Percentiles rank a stretch among this genome's conserved stretches.
Conservation (phyloP, 352 stramenopile species). For the Phytophthora sp. region DNA sequence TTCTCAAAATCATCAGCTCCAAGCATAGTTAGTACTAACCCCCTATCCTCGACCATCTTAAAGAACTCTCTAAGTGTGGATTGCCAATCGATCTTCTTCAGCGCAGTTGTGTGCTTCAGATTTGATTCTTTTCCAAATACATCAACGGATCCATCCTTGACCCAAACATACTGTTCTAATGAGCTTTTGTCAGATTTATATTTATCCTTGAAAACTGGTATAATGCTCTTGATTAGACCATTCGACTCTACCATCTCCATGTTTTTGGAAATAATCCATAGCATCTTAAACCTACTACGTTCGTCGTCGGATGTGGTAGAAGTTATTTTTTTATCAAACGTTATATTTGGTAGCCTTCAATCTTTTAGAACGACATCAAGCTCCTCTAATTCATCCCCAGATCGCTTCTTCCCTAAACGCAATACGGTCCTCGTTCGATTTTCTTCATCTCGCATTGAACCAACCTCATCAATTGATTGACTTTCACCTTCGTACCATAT, state of each 20-base stretch:
- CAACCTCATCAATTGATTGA: conserved; percentile 9
- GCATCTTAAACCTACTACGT: not conserved
- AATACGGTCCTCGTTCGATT: conserved; percentile 4
- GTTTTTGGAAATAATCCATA: conserved; percentile 11
- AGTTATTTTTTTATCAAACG: not conserved
- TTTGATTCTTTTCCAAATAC: conserved; percentile 6
- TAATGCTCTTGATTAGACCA: conserved; percentile 2
- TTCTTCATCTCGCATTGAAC: conserved; percentile 8
- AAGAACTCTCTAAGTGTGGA: conserved; percentile 11
- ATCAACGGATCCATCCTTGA: not conserved
- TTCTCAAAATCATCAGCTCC: conserved; percentile 3
- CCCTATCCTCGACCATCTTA: not conserved
- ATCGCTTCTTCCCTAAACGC: not conserved
- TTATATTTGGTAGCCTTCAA: not conserved
- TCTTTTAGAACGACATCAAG: conserved; percentile 2
- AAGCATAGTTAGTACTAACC: conserved; percentile 4
- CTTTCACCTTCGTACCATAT: conserved; percentile 10
- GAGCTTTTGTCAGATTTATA: conserved; percentile 5
- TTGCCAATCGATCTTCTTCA: conserved; percentile 15
- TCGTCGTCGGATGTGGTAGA: conserved; percentile 3
- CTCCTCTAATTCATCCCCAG: not conserved
- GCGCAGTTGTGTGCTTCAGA: not conserved
- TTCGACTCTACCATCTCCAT: conserved; percentile 5
- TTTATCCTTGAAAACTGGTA: conserved; percentile 9
- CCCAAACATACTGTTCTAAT: conserved; percentile 1